A percentile compares a stretch with the other conserved stretches of the same genome.
Conservation (phyloP, 2,329 filamentous ascomycete species). For the Phyllosticta citriasiana region DNA sequence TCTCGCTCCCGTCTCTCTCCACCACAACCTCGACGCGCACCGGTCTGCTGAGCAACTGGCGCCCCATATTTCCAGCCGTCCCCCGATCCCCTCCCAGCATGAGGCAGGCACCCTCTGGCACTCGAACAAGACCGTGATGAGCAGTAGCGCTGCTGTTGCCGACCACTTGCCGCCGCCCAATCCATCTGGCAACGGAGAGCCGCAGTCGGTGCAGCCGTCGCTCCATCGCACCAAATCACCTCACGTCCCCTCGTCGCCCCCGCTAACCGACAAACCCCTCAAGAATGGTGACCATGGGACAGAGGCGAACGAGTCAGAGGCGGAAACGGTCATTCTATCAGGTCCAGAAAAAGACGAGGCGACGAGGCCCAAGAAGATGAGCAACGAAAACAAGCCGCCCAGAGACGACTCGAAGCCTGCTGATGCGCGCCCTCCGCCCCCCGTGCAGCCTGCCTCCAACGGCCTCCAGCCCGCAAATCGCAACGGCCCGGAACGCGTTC, state of each 20-base stretch:
- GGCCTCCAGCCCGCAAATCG: constrained; percentile 2
- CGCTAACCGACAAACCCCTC: constrained; percentile 8
- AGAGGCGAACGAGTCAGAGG: constrained; percentile 37
- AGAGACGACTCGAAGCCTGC: not conserved
- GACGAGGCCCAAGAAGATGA: constrained; percentile 20
- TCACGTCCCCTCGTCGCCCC: constrained; percentile 6
- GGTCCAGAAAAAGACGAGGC: constrained; percentile 8
- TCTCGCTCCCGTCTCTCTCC: not conserved
- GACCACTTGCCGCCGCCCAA: constrained; percentile 11
- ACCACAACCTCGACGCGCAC: constrained; percentile 7
- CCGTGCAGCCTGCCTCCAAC: not conserved
- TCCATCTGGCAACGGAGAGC: constrained; percentile 11
- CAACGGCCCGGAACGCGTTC: constrained; percentile 3
- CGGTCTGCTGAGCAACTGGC: constrained; percentile 11
- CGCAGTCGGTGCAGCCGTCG: constrained; percentile 9
- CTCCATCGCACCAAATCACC: constrained; percentile 7
- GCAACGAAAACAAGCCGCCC: constrained; percentile 24
- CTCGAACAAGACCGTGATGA: constrained; percentile 11
- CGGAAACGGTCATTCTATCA: constrained; percentile 40
- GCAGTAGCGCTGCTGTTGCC: constrained; percentile 12
- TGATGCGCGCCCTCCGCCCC: not conserved
- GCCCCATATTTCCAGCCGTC: constrained; percentile 5
- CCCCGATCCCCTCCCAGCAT: constrained; percentile 10
- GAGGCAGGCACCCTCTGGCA: constrained; percentile 8
- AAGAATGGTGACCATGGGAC: constrained; percentile 11